Conservation (phyloP, 2,329 filamentous ascomycete genomes). For the Alternaria sp. region DNA sequence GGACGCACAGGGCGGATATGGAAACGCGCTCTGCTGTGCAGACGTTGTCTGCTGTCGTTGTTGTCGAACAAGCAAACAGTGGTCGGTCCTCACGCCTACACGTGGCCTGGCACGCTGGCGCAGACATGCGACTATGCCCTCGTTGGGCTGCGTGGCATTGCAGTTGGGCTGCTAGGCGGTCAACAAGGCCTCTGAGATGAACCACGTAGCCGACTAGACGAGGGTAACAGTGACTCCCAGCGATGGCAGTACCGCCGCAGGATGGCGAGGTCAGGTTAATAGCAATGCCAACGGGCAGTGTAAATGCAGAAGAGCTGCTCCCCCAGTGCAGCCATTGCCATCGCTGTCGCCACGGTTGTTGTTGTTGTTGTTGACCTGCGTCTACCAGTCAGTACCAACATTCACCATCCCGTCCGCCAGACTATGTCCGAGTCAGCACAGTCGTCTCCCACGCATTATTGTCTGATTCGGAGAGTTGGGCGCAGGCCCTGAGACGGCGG, state of each 20-base stretch:
- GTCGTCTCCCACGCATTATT: slow-evolving; percentile 37
- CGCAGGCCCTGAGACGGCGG: slow-evolving; percentile 35
- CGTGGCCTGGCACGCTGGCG: slow-evolving; percentile 25
- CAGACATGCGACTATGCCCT: slow-evolving; percentile 11
- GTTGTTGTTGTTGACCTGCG: slow-evolving; percentile 8
- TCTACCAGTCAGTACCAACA: slow-evolving; percentile 4
- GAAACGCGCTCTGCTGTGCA: background rate
- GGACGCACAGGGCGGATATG: slow-evolving; percentile 5
- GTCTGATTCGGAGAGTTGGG: slow-evolving; percentile 48
- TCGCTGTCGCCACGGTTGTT: background rate
- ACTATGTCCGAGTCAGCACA: slow-evolving; percentile 47
- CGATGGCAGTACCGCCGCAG: background rate
- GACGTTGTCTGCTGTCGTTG: background rate
- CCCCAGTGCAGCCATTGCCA: slow-evolving; percentile 2
- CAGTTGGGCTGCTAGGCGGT: slow-evolving; percentile 29
- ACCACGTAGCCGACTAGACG: slow-evolving; percentile 31
- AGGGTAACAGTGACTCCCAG: slow-evolving; percentile 6
- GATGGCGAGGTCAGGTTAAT: slow-evolving; percentile 17
- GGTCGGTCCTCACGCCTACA: slow-evolving; percentile 19
- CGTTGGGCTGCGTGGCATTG: slow-evolving; percentile 32
- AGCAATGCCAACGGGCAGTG: slow-evolving; percentile 16
- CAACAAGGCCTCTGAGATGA: slow-evolving; percentile 24
- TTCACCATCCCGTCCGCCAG: slow-evolving; percentile 29
- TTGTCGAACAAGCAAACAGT: slow-evolving; percentile 9
- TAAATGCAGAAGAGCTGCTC: slow-evolving; percentile 19